phyloP scores from a whole-genome alignment of 2,329 filamentous ascomycete species.

The Dryadomyces quercivorus region DNA sequence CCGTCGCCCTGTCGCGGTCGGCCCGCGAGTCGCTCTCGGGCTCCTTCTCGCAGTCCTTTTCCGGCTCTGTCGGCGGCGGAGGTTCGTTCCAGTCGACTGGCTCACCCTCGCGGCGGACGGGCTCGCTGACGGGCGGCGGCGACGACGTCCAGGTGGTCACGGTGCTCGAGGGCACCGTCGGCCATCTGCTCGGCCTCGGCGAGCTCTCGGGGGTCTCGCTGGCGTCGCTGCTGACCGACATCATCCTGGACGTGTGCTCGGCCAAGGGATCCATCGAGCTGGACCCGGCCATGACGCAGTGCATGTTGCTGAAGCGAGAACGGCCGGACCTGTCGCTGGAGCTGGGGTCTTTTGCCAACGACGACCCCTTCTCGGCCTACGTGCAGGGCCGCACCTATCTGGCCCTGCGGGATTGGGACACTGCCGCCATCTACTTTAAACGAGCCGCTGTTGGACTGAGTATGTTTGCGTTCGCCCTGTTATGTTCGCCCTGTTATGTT shows the following conservation, averaged over 20 bases:
- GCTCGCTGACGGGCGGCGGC: not conserved
- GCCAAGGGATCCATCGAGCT: constrained; percentile 54
- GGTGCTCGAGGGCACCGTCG: constrained; percentile 45
- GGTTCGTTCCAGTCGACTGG: not conserved
- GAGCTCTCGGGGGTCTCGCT: constrained; percentile 36
- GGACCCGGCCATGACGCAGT: constrained; percentile 48
- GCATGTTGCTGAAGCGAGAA: constrained; percentile 45
- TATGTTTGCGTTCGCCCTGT: constrained; percentile 22
- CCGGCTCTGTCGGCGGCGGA: constrained; percentile 9
- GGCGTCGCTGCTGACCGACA: constrained; percentile 50
- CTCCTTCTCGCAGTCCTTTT: constrained; percentile 1
- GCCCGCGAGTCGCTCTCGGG: constrained; percentile 13
- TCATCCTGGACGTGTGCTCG: constrained; percentile 54
- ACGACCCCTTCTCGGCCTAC: constrained; percentile 59
- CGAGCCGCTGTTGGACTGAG: constrained; percentile 74
- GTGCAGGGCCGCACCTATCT: constrained; percentile 73
- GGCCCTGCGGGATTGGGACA: constrained; percentile 58
- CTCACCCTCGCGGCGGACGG: not conserved
- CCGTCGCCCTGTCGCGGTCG: constrained; percentile 25
- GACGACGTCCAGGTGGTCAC: constrained; percentile 34
- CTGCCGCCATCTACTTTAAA: constrained; percentile 65
- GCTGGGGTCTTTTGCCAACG: constrained; percentile 41
- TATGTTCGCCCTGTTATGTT: not conserved
- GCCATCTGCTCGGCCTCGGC: constrained; percentile 55
- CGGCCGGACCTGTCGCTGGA: constrained; percentile 48